Evolutionary conservation across 306 rosid species (phyloP), one percentile per base, ranked within the genome.

Genomic region (Oemleria cerasiformis): DNA sequence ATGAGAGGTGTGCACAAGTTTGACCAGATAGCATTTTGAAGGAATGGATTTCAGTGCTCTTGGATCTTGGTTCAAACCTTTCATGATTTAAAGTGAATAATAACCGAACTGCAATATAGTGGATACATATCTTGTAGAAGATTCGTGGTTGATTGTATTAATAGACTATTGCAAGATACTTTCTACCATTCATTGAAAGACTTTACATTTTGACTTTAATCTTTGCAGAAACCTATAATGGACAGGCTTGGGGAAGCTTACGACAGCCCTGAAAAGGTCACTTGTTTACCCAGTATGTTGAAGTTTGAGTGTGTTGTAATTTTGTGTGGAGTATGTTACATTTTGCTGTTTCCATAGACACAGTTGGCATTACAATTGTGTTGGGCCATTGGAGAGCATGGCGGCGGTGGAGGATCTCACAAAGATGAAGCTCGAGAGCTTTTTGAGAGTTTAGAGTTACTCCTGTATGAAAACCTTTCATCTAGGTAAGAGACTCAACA

Each of bases 331-430:
- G 45, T 63, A 65, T 38, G 15, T 60, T 60, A 30, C 60, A 14
- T 58, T 71, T 76, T 79, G 65, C 30, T 74, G 80, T 71, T 75
- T 77, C 50, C 65, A 48, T 81, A 94, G 97, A 84, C 89, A 78
- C 97, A 94, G 83, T 85, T 94, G 82, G 98, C 98, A 67, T 79
- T 91, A 74, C 97, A 91, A 74, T 67, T 94, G 81, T 91, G 98
- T 80, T 94, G 98, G 97, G 97, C 97, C 74, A 91, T 94, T 49
- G 98, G 98, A 77, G 98, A 94, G 95, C 87, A 94, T 62, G 95
- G 95, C 44, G 98, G 98, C 63, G 98, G 98, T 63, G 98, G 98
- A 43, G 80, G 70, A 68, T 86, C 90, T 63, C 98, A 91, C 87
- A 91, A 87, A 81, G 98, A 94, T 68, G 98, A 85, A 79, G 96